Conservation (phyloP, 176 grass and related monocot genomes). For the Metroxylon sagu region DNA sequence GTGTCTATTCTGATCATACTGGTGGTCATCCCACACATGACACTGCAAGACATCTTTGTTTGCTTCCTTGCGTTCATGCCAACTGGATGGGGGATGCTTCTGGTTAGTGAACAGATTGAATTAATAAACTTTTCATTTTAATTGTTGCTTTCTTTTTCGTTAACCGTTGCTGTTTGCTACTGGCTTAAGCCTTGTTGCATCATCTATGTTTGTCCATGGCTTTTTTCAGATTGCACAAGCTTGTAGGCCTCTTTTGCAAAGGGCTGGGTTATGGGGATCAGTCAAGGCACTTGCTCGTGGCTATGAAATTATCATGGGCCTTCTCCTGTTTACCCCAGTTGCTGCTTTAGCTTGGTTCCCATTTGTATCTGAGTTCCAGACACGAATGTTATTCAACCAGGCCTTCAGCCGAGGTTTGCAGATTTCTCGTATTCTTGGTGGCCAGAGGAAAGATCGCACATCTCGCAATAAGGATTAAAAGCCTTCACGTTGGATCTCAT, state of each 20-base stretch:
- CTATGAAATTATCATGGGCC: slow-evolving; percentile 86
- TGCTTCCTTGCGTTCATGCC: slow-evolving; percentile 93
- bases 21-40: slow-evolving; percentile 70
- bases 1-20: slow-evolving; percentile 71
- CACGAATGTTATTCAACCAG: slow-evolving; percentile 85
- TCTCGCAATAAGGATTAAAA: slow-evolving; percentile 51
- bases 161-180: too few relatives aligned
- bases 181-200: too few relatives aligned
- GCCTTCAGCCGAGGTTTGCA: slow-evolving; percentile 88
- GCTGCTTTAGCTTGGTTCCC: slow-evolving; percentile 84
- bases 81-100: slow-evolving; percentile 83
- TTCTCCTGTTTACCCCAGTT: slow-evolving; percentile 75
- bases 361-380: slow-evolving; percentile 85
- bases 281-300: slow-evolving; percentile 64
- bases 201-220: neutral
- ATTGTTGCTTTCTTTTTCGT: too few relatives aligned
- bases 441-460: slow-evolving; percentile 71
- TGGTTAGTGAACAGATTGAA: slow-evolving; percentile 28
- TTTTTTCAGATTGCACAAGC: slow-evolving; percentile 56
- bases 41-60: slow-evolving; percentile 73
- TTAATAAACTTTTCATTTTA: neutral
- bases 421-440: slow-evolving; percentile 81
- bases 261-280: slow-evolving; percentile 50
- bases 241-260: slow-evolving; percentile 28
- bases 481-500: neutral